Conservation (phyloP, 192 early-diverging fungal genomes). For the Coemansia sp. region DNA sequence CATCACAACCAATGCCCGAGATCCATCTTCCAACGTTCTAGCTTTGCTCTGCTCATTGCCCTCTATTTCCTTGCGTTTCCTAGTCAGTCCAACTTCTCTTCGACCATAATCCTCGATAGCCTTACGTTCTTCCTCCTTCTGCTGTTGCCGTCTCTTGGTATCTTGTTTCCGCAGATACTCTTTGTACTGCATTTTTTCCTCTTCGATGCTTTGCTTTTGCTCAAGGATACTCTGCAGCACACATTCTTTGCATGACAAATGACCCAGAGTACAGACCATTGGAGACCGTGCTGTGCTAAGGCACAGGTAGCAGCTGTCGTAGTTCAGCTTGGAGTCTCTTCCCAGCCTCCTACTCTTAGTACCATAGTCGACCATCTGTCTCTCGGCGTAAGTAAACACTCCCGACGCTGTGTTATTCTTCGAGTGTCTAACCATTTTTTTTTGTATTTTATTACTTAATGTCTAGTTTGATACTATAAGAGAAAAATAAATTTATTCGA, state of each 20-base stretch:
- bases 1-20: not conserved
- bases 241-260: slow-evolving; percentile 90
- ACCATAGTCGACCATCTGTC: slow-evolving; percentile 85
- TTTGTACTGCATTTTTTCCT: slow-evolving; percentile 50
- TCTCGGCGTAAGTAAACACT: slow-evolving; percentile 91
- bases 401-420: slow-evolving; percentile 91
- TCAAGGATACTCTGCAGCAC: slow-evolving; percentile 78
- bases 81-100: slow-evolving; percentile 22
- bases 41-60: slow-evolving; percentile 19
- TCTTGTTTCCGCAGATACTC: slow-evolving; percentile 44
- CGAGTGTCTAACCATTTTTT: slow-evolving; percentile 78
- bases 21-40: slow-evolving; percentile 8
- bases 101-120: slow-evolving; percentile 12
- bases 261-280: slow-evolving; percentile 57
- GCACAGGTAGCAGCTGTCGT: slow-evolving; percentile 88
- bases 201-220: slow-evolving; percentile 76
- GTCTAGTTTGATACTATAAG: not conserved
- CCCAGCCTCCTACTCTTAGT: slow-evolving; percentile 82
- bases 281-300: slow-evolving; percentile 47
- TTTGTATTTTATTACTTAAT: not conserved
- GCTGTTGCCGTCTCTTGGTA: not conserved
- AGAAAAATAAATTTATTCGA: not conserved
- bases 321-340: slow-evolving; percentile 78
- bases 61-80: not conserved
- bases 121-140: not conserved